These are phyloP conservation scores for Apiosordaria backusii DNA, from an alignment of 495 filamentous ascomycete species.

Conservation along the genomic window DNA sequence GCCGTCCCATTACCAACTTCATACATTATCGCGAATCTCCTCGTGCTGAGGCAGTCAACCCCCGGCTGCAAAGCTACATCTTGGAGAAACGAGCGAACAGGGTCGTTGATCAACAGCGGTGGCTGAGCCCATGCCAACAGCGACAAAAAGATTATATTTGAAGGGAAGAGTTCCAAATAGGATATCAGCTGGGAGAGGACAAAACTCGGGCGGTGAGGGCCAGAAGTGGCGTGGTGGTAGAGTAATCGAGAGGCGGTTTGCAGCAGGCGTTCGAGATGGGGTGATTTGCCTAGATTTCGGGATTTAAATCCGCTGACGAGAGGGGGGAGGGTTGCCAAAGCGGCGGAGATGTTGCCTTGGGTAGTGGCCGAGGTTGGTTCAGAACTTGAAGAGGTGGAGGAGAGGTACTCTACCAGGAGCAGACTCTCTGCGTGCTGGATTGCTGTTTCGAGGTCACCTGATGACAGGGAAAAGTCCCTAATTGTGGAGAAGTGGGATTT, in stretches of 20 bases:
- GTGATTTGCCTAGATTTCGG: conserved; percentile 45
- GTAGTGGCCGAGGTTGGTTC: conserved; percentile 34
- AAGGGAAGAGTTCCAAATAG: conserved; percentile 62
- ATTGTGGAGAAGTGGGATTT: conserved; percentile 54
- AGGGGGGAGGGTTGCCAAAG: conserved; percentile 38
- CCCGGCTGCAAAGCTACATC: conserved; percentile 18
- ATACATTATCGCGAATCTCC: conserved; percentile 64
- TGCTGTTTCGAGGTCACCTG: conserved; percentile 42
- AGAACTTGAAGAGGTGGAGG: conserved; percentile 15
- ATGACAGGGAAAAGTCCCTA: conserved; percentile 55
- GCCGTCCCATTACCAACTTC: conserved; percentile 59
- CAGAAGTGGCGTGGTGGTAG: conserved; percentile 58
- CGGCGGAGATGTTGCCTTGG: conserved; percentile 51
- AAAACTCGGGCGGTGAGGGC: conserved; percentile 59
- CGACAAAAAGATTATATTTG: conserved; percentile 73
- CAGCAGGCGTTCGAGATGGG: conserved; percentile 56
- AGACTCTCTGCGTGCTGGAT: conserved; percentile 57
- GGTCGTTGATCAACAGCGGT: conserved; percentile 65
- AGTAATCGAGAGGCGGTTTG: conserved; percentile 67
- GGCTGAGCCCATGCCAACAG: conserved; percentile 67
- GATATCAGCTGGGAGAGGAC: conserved; percentile 58
- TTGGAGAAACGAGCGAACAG: conserved; percentile 58
- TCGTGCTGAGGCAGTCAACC: conserved; percentile 47
- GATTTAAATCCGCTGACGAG: conserved; percentile 46
- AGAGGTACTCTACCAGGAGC: conserved; percentile 62